Evolutionary conservation across 73 alveolate species (phyloP), one percentile per base, ranked within the genome.

Genomic region (Paramecium tetraurelia): DNA sequence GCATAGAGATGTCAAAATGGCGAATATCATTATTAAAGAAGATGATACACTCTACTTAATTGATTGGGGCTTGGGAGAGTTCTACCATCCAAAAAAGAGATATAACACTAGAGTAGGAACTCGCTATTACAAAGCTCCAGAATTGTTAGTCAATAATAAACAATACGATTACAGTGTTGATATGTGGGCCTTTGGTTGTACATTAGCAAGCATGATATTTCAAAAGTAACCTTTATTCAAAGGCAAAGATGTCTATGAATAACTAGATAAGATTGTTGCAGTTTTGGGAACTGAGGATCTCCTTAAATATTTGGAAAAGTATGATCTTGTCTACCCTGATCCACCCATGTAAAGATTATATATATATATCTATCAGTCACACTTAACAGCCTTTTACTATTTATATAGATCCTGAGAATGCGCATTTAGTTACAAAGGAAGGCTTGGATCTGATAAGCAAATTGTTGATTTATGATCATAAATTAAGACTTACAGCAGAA

Each of bases 11-110:
- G 86, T 71, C 21, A 71, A 71, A 18, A 33, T 71, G 58, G 86
- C 86, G 12, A 71, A 71, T 21, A 71, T 36, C 11, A 71, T 71
- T 6, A 36, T 71, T 3, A 71, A 71, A 10, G 20, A 89, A 87
- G 86, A 71, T 59, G 83, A 59, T 59, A 48, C 98, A 95, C 92
- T 96, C 58, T 43, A 95, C 33, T 93, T 96, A n/a, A 96, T 96
- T 59, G 98, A 96, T 83, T 96, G 98, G 98, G 98, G 98, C 0
- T 92, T 96, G 21, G 97, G 97, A 11, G 98, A 96, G 63, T 96
- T 95, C 86, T 95, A 96, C 77, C 88, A 80, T 59, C 97, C 97
- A 6, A 86, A 85, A 24, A 87, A 95, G 85, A 80, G 86, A 44
- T 96, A 96, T 85, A 94, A 88, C 40, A 97, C 95, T 0, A 44